A percentile compares a stretch with the other conserved stretches of the same genome.
phyloP scores from a whole-genome alignment of 202 grass and related monocot genomes.

The Zizania palustris region DNA sequence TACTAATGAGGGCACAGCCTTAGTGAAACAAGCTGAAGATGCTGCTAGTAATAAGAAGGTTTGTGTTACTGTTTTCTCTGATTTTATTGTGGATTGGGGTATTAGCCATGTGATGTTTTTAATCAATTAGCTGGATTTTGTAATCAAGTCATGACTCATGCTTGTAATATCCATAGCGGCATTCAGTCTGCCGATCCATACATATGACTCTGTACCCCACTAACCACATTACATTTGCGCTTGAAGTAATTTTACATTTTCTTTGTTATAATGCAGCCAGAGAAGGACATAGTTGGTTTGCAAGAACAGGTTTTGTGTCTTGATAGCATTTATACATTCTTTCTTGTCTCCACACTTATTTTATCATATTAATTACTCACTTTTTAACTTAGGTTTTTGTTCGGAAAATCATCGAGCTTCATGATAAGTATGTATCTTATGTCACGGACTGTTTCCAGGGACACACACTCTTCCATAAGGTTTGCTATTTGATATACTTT shows the following conservation, averaged over 20 bases:
- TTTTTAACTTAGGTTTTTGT: constrained; percentile 74
- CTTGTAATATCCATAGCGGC: neutral
- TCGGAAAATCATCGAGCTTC: constrained; percentile 89
- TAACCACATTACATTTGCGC: constrained; percentile 2
- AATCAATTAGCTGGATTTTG: neutral
- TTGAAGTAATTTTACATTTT: constrained; percentile 15
- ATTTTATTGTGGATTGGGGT: neutral
- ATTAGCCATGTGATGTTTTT: neutral
- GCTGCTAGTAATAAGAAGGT: constrained; percentile 89
- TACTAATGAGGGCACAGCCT: constrained; percentile 75
- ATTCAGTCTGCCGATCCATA: neutral
- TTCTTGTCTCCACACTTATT: constrained; percentile 11
- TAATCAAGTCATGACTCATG: neutral
- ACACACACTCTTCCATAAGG: constrained; percentile 96
- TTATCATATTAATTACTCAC: constrained; percentile 29
- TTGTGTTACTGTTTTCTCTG: neutral
- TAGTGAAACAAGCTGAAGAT: constrained; percentile 95
- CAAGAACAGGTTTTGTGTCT: constrained; percentile 78
- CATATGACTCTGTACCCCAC: neutral
- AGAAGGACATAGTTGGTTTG: constrained; percentile 75
- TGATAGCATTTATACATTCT: constrained; percentile 12
- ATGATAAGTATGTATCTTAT: constrained; percentile 92
- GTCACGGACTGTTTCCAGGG: constrained; percentile 92
- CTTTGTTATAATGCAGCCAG: constrained; percentile 56
- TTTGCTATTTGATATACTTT: constrained; percentile 44